Percentiles rank a stretch among this genome's conserved stretches.
These are phyloP conservation scores for Lyophyllum decastes DNA, from an alignment of 768 basidiomycete genomes.

Conservation along the genomic window DNA sequence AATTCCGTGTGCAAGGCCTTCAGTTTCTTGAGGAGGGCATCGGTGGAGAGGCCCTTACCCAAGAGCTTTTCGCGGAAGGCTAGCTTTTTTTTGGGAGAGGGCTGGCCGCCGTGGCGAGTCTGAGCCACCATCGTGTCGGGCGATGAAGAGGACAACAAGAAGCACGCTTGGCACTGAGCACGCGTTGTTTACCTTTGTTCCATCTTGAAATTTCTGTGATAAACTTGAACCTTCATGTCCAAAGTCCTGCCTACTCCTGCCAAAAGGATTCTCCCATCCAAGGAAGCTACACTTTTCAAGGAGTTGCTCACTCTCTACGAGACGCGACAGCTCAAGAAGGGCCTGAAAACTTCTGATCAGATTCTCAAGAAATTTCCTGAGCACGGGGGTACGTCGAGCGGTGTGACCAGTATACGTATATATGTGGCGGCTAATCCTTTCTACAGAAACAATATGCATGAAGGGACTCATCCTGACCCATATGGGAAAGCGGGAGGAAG, in stretches of 20 bases:
- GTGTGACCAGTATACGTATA: neutral
- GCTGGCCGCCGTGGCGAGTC: conserved; percentile 59
- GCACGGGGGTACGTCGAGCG: conserved; percentile 75
- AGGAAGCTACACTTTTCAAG: conserved; percentile 85
- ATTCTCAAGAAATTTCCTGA: conserved; percentile 96
- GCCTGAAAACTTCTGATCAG: conserved; percentile 85
- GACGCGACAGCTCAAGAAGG: conserved; percentile 84
- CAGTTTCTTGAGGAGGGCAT: conserved; percentile 84
- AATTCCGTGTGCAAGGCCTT: conserved; percentile 78
- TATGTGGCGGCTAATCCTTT: conserved; percentile 4
- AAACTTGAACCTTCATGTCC: conserved; percentile 36
- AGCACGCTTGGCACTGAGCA: conserved; percentile 21
- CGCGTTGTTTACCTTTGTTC: conserved; percentile 48
- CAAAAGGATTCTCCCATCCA: conserved; percentile 70
- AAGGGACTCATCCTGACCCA: conserved; percentile 87
- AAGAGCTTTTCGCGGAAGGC: conserved; percentile 82
- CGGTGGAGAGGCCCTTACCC: conserved; percentile 75
- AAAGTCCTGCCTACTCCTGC: conserved; percentile 34
- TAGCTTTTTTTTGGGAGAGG: conserved; percentile 61
- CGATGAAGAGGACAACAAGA: conserved; percentile 15
- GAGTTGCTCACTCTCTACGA: conserved; percentile 89
- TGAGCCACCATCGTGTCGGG: conserved; percentile 66
- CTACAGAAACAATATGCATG: conserved; percentile 91
- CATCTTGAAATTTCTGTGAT: conserved; percentile 5
- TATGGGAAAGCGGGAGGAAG: conserved; percentile 79